A percentile compares a stretch with the other conserved stretches of the same genome.
Evolutionary conservation across 2,329 filamentous ascomycete genomes (phyloP).

Genomic region (Aspergillus sp.): DNA sequence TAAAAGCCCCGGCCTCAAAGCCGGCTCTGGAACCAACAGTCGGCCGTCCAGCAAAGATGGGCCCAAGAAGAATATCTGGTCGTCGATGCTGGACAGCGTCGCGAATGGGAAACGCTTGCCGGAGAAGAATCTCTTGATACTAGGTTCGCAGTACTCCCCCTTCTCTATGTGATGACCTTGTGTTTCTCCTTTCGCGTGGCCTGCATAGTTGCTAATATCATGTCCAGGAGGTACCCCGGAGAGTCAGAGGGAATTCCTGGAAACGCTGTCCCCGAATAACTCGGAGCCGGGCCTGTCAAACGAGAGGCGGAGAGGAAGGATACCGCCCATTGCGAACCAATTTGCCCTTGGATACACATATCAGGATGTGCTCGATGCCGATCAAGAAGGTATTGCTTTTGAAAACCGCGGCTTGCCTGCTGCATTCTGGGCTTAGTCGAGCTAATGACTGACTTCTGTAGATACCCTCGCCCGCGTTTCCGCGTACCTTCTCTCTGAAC

Average conservation of each 20-base stretch:
- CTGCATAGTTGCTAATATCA: constrained; percentile 11
- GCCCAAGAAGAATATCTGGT: constrained; percentile 82
- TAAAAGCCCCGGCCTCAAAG: constrained; percentile 25
- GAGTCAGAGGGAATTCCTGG: constrained; percentile 75
- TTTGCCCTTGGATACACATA: constrained; percentile 93
- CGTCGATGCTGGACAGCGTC: constrained; percentile 80
- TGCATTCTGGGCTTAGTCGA: constrained; percentile 1
- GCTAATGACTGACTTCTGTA: constrained; percentile 24
- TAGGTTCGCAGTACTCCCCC: constrained; percentile 49
- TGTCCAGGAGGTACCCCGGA: constrained; percentile 67
- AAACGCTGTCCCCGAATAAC: constrained; percentile 41
- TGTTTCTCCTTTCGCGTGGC: constrained; percentile 2
- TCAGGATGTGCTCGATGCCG: constrained; percentile 84
- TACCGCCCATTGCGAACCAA: constrained; percentile 76
- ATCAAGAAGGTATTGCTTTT: constrained; percentile 64
- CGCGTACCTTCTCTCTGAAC: constrained; percentile 77
- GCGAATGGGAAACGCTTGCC: constrained; percentile 82
- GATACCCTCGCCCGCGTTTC: constrained; percentile 86
- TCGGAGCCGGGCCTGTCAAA: constrained; percentile 32
- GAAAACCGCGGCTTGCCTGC: not conserved
- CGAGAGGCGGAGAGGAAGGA: constrained; percentile 44
- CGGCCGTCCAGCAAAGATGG: constrained; percentile 49
- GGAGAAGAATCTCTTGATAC: constrained; percentile 80
- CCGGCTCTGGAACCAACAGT: constrained; percentile 24
- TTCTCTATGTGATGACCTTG: not conserved